Evolutionary conservation across 371 early-diverging fungal species (phyloP), one percentile per base, ranked within the genome.

Genomic region (Phascolomyces articulosus): DNA sequence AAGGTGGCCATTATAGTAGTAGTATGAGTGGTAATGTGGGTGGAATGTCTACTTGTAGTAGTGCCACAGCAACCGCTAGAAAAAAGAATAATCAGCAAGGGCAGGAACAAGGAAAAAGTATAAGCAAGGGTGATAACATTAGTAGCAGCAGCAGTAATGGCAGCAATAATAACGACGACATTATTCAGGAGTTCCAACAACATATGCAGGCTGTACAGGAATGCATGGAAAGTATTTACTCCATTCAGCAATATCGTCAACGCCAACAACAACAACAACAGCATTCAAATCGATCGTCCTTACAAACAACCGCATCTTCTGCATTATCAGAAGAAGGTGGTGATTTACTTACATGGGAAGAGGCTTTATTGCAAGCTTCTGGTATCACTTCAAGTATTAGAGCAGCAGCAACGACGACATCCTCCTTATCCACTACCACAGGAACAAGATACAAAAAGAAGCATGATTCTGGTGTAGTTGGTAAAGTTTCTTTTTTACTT

Each of bases 401-500:
- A 24, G 23, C 15, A 6, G 16, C 44, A 44, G 15, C 44, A 13
- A 15, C 44, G 16, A 1, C 44, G 8, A 1, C 44, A 44, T n/a
- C 44, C 8, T 44, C 44, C 44, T 0, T 44, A n/a, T n/a, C n/a
- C n/a, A n/a, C n/a, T n/a, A n/a, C n/a, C 9, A 34, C 44, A 44
- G n/a, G 18, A 44, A 44, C 4, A 44, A 16, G 44, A 44, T 13
- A 11, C 0, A 51, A 24, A 24, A 51, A 51, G 23, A 51, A 51
- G 23, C 51, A 24, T 51, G 51, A 51, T 51, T 51, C 51, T 9
- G 51, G 51, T 24, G 51, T 51, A 24, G 51, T 9, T 51, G 51
- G 51, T 51, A 51, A 2, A 0, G 8, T 41, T n/a, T 41, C 16
- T 41, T 41, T n/a, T 3, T 41, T 44, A 13, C 8, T 44, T 44